Evolutionary conservation across 2,329 filamentous ascomycete species (phyloP).

Genomic region (Lachnellula cervina): DNA sequence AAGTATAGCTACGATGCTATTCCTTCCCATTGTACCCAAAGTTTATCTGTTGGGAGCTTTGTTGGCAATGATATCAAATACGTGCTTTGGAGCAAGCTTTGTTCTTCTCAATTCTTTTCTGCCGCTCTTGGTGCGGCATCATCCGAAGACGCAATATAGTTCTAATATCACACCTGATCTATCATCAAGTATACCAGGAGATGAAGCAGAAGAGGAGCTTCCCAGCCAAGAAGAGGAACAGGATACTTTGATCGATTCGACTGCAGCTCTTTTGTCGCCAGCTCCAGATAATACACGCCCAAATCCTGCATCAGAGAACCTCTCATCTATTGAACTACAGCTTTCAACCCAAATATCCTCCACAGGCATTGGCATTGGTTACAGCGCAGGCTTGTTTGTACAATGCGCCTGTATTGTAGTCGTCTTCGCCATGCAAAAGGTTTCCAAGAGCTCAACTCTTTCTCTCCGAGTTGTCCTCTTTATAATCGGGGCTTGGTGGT

Average conservation of each 20-base stretch:
- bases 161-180: conserved; percentile 25
- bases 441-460: conserved; percentile 66
- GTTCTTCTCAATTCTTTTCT: conserved; percentile 94
- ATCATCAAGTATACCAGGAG: conserved; percentile 15
- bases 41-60: conserved; percentile 78
- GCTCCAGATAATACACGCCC: conserved; percentile 15
- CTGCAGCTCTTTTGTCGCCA: conserved; percentile 41
- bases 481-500: conserved; percentile 88
- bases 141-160: conserved; percentile 42
- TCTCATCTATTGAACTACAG: conserved; percentile 62
- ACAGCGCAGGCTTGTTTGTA: conserved; percentile 77
- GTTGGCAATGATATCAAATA: conserved; percentile 86
- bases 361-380: conserved; percentile 89
- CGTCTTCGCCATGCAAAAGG: conserved; percentile 52
- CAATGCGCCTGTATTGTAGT: conserved; percentile 78
- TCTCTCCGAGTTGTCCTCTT: conserved; percentile 84
- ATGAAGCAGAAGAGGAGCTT: conserved; percentile 13
- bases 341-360: conserved; percentile 89
- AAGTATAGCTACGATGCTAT: conserved; percentile 79
- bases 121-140: conserved; percentile 82
- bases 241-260: conserved; percentile 36
- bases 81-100: conserved; percentile 90
- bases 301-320: conserved; percentile 42
- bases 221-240: conserved; percentile 8
- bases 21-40: conserved; percentile 69